Percentiles rank a stretch among this genome's conserved stretches.
These are phyloP conservation scores for maize (Zea mays) DNA, from an alignment of 176 grass and related monocot genomes.

Conservation along the genomic window DNA sequence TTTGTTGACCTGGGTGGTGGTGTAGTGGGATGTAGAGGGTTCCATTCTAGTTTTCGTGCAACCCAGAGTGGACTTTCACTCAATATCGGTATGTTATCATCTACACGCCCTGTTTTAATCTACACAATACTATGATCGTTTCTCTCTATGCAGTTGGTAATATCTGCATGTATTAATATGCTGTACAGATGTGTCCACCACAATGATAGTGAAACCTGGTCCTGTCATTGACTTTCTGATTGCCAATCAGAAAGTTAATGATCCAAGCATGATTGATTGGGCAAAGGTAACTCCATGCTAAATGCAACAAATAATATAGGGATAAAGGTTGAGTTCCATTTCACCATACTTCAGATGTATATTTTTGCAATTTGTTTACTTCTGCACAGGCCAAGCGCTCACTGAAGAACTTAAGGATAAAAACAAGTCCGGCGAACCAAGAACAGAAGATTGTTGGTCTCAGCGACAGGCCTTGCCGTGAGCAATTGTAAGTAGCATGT, in stretches of 20 bases:
- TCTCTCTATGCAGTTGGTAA: neutral
- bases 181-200: constrained; percentile 85
- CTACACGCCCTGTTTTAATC: neutral
- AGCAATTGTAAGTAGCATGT: constrained; percentile 41
- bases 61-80: constrained; percentile 84
- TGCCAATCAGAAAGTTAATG: constrained; percentile 62
- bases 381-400: constrained; percentile 70
- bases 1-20: constrained; percentile 84
- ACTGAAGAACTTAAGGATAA: constrained; percentile 72
- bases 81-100: constrained; percentile 66
- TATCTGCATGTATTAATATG: constrained; percentile 1
- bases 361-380: neutral
- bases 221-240: constrained; percentile 82
- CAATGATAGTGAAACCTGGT: constrained; percentile 93
- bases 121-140: neutral
- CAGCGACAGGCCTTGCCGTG: constrained; percentile 58
- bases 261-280: constrained; percentile 75
- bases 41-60: constrained; percentile 85
- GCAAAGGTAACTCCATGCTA: constrained; percentile 44
- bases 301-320: neutral
- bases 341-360: neutral
- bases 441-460: constrained; percentile 85
- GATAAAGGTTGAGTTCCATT: neutral
- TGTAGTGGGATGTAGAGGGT: constrained; percentile 80
- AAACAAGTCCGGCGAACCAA: constrained; percentile 50